Conservation (phyloP, 148 eudicot species). For the Oxyria digyna region DNA sequence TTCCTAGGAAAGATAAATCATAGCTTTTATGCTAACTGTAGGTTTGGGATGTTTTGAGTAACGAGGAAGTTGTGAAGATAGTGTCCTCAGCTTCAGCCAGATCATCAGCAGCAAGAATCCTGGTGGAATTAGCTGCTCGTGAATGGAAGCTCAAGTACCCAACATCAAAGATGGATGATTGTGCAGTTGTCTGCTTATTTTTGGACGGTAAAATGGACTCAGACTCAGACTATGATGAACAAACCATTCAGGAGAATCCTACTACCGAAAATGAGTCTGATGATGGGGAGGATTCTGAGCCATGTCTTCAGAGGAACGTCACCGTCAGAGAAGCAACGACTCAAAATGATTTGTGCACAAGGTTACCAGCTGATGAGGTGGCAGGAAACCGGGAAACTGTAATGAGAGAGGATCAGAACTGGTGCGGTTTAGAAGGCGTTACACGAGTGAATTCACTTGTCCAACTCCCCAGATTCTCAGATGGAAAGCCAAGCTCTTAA, state of each 20-base stretch:
- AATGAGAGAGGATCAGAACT: constrained; percentile 50
- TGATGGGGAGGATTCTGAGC: constrained; percentile 68
- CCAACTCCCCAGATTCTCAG: constrained; percentile 94
- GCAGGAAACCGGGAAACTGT: constrained; percentile 26
- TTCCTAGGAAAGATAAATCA: too few species aligned
- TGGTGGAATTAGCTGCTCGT: constrained; percentile 78
- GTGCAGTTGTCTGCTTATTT: constrained; percentile 87
- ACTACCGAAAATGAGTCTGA: constrained; percentile 63
- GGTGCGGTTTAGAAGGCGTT: constrained; percentile 95
- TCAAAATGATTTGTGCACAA: constrained; percentile 31
- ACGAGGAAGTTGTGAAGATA: constrained; percentile 83
- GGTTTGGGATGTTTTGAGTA: constrained; percentile 97
- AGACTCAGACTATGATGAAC: constrained; percentile 69
- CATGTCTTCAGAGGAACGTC: constrained; percentile 60
- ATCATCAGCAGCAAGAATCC: constrained; percentile 66
- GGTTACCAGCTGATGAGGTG: constrained; percentile 27
- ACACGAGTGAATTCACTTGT: constrained; percentile 94
- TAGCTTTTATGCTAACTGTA: too few species aligned
- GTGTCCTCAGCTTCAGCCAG: constrained; percentile 62
- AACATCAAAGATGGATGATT: constrained; percentile 94
- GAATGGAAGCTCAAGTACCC: constrained; percentile 96
- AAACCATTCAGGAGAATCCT: constrained; percentile 58
- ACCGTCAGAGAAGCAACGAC: constrained; percentile 70
- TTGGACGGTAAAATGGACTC: constrained; percentile 83
- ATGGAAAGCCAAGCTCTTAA: constrained; percentile 33